phyloP scores from a whole-genome alignment of 73 alveolate genomes.

The Breviolum minutum region DNA sequence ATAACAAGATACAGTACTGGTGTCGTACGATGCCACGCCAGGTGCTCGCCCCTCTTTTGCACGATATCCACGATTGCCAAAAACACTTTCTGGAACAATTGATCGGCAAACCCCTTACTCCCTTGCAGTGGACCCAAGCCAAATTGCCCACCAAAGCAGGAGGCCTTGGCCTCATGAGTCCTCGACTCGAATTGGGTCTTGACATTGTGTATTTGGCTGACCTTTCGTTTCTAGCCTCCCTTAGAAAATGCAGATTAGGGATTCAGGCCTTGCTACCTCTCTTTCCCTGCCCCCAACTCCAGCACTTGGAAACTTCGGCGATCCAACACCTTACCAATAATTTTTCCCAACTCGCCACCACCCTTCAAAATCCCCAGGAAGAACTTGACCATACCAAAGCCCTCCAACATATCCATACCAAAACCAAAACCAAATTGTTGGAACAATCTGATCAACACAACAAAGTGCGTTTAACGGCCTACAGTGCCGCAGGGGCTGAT shows the following conservation, averaged over 20 bases:
- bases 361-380: not conserved
- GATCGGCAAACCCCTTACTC: not conserved
- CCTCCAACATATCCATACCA: not conserved
- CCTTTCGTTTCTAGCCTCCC: not conserved
- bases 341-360: not conserved
- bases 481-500: not conserved
- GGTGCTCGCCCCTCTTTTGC: not conserved
- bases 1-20: not conserved
- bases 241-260: no score
- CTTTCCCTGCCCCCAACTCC: no score
- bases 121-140: not conserved
- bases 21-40: not conserved
- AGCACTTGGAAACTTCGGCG: no score
- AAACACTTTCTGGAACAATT: not conserved
- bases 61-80: not conserved
- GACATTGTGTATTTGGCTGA: not conserved
- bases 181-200: not conserved
- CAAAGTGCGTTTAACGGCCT: not conserved
- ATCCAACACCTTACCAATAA: not conserved
- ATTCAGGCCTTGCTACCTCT: no score
- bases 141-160: not conserved
- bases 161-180: not conserved
- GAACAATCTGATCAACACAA: not conserved
- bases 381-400: no score
- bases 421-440: not conserved